Evolutionary conservation across 176 grass and related monocot species (phyloP).

Genomic region (Carex kokanica): DNA sequence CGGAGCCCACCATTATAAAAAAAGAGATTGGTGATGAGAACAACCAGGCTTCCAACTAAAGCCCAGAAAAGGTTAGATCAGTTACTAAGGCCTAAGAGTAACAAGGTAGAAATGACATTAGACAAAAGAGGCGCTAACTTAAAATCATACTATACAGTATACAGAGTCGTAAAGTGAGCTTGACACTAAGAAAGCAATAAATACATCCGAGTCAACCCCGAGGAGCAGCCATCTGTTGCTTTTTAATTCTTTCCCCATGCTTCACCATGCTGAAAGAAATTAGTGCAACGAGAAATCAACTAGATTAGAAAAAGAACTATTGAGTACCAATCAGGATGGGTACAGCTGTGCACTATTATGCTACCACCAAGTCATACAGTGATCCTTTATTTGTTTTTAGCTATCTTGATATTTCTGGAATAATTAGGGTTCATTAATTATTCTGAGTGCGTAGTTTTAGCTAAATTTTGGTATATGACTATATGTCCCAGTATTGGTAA

Average conservation of each 20-base stretch:
- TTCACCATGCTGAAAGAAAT: conserved; percentile 72
- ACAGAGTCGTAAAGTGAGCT: not conserved
- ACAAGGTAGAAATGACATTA: not conserved
- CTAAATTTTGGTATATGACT: not conserved
- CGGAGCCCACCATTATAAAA: not conserved
- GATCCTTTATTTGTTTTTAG: not conserved
- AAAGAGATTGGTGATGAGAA: not conserved
- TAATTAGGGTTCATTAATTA: not conserved
- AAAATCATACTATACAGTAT: not conserved
- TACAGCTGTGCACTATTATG: not conserved
- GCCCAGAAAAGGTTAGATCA: not conserved
- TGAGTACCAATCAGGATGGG: not conserved
- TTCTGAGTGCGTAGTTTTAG: not conserved
- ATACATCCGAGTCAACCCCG: conserved; percentile 39
- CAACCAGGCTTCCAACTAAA: not conserved
- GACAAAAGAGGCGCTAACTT: not conserved
- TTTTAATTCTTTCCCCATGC: conserved; percentile 68
- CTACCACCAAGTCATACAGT: not conserved
- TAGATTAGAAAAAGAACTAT: not conserved
- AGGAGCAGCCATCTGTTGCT: conserved; percentile 91
- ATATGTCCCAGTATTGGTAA: conserved; percentile 3
- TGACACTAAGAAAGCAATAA: not conserved
- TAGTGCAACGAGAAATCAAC: not conserved
- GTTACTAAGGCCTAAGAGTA: not conserved
- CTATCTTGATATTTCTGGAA: conserved; percentile 5